Base-by-base conservation (phyloP, 352 stramenopile species). In the Globisporangium acanthophoron region DNA sequence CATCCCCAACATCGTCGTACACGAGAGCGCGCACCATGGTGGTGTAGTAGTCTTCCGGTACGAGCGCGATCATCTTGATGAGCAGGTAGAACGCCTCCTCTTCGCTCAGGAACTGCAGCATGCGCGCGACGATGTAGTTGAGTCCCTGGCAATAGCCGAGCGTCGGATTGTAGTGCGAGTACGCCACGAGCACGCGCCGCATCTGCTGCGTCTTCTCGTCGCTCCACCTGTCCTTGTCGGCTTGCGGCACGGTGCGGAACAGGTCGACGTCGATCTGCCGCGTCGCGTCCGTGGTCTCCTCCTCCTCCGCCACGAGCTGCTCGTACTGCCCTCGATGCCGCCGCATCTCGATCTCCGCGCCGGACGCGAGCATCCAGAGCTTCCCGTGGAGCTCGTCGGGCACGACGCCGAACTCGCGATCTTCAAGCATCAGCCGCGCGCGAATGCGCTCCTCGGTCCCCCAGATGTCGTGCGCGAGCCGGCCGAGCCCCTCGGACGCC, bases 41-140 rank as follows among this genome's bases (percentile, higher is more conserved):
- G 20, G 86, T 92, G 64, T 93, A 96, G 50, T 94, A 96, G 59
- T 96, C 86, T 12, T 94, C 84, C 4, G 86, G 86, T 1, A 94
- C 78, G 27, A 94, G 65, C 33, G 68, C 66, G 29, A 93, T 71
- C 67, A 96, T 85, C 56, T 85, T 85, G 39, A 79, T 75, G 16
- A 96, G 76, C 43, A 96, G 69, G 62, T 85, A 96, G 52, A 96
- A 96, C 11, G 78, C 68, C 62, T 88, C 75, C 67, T 92, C 83
- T 62, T 94, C 82, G 27, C 64, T 66, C 24, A 92, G 46, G 59
- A 77, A 84, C 49, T 80, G 78, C 13, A 96, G 65, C 33, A 89
- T 68, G 44, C 83, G 71, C 18, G 82, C 77, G 20, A 87, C 86
- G 54, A 96, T 91, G 60, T 92, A 94, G 70, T 96, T 96, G 45